Evolutionary conservation across 176 grass and related monocot species (phyloP), one percentile per base, ranked within the genome.

Genomic region (Zizania latifolia): DNA sequence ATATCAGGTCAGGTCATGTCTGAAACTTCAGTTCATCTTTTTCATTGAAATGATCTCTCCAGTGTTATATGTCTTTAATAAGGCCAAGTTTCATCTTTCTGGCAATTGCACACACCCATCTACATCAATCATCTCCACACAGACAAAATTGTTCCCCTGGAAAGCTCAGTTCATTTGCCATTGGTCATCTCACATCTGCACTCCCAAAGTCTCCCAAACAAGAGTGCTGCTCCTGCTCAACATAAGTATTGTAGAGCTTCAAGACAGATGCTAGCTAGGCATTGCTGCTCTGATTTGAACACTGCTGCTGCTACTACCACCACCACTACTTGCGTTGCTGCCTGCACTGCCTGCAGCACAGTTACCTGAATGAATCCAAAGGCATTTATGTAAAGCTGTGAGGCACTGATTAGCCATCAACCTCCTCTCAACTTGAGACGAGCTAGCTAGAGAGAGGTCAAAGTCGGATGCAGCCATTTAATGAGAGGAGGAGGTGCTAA

Each of bases 301-400:
- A 51, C 32, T 17, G 39, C 50, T 56, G 41, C 44, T 71, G 45
- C 43, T 46, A 17, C 43, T 46, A 46, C 43, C 17, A 46, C 43
- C 43, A 46, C 43, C 17, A 15, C 4, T 46, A n/a, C n/a, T n/a
- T n/a, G n/a, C n/a, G n/a, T n/a, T n/a, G n/a, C n/a, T 46, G 43
- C 43, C 30, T 53, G 58, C 56, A 72, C 77, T 32, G 31, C 38
- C 57, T 61, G 55, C 55, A 61, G 38, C 78, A 86, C 72, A 82
- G 65, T 82, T 71, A 71, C n/a, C 72, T 82, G 72, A 77, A 86
- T 58, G 72, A 46, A 56, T 54, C 16, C 57, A 58, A 72, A 62
- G 31, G 64, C 71, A 81, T 86, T 86, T 76, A 82, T 51, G 43
- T 57, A 77, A 70, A 83, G 81, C 84, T 77, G 78, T 65, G 17